Conservation (phyloP, 2,329 filamentous ascomycete species). For the Blastomyces gilchristii region DNA sequence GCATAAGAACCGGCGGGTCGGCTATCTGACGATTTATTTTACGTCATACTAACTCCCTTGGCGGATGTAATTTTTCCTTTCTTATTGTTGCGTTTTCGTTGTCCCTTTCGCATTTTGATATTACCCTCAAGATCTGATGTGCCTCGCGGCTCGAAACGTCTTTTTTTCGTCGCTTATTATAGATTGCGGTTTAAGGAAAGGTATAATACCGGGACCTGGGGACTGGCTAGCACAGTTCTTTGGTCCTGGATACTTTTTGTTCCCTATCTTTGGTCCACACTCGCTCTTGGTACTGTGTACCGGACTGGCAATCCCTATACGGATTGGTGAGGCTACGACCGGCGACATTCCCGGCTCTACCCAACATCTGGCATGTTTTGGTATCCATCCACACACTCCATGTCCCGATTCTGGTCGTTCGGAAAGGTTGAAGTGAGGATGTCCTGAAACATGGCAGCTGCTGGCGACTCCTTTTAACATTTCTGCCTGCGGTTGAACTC, state of each 20-base stretch:
- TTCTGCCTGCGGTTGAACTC: conserved; percentile 23
- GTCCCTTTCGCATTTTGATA: conserved; percentile 33
- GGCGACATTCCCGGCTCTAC: conserved; percentile 16
- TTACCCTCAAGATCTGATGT: conserved; percentile 38
- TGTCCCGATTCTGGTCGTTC: conserved; percentile 11
- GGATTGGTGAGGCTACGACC: conserved; percentile 15
- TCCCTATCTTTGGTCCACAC: conserved; percentile 31
- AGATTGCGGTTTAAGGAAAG: conserved; percentile 12
- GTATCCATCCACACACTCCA: conserved; percentile 16
- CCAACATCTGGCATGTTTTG: conserved; percentile 30
- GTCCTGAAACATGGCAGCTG: not conserved
- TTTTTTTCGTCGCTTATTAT: conserved; percentile 26
- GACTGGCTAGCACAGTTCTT: conserved; percentile 17
- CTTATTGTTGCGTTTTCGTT: conserved; percentile 7
- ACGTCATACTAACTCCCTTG: conserved; percentile 23
- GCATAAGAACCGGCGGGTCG: conserved; percentile 41
- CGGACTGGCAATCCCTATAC: conserved; percentile 25
- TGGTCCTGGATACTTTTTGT: conserved; percentile 14
- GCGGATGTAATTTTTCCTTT: conserved; percentile 25
- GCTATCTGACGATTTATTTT: conserved; percentile 38
- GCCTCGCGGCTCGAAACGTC: conserved; percentile 41
- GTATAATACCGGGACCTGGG: conserved; percentile 15
- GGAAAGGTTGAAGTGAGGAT: not conserved
- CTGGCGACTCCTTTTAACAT: not conserved
- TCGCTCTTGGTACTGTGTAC: conserved; percentile 30